phyloP scores from a whole-genome alignment of 2,329 filamentous ascomycete genomes.

The Monilinia vaccinii-corymbosi region DNA sequence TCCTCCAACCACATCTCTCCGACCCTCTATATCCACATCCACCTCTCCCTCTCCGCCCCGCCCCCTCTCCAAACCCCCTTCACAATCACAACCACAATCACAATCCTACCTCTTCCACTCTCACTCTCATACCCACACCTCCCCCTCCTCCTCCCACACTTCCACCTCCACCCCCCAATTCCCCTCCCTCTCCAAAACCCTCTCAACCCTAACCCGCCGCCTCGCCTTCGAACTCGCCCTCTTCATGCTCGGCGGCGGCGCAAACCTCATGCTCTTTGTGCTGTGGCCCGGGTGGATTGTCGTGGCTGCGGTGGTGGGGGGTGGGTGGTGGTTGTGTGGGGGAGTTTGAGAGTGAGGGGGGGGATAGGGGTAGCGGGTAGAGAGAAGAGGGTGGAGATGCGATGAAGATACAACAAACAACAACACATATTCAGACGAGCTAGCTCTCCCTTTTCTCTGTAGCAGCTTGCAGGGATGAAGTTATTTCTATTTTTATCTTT shows the following conservation, averaged over 20 bases:
- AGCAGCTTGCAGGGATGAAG: too few species aligned
- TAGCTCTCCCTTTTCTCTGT: too few species aligned
- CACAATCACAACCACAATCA: constrained; percentile 18
- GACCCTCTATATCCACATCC: background rate
- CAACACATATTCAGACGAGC: too few species aligned
- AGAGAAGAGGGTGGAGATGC: too few species aligned
- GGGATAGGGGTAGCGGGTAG: too few species aligned
- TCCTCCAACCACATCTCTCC: background rate
- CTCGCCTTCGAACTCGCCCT: constrained; percentile 24
- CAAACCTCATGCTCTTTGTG: constrained; percentile 21
- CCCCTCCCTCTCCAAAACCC: constrained; percentile 5
- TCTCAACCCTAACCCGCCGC: constrained; percentile 9
- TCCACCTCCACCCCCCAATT: constrained; percentile 18
- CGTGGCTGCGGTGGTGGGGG: constrained; percentile 6
- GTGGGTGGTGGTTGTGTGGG: background rate
- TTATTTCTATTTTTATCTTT: too few species aligned
- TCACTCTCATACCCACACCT: constrained; percentile 8
- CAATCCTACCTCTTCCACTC: constrained; percentile 10
- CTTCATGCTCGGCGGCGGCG: constrained; percentile 26
- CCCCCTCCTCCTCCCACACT: constrained; percentile 8
- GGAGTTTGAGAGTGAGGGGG: background rate
- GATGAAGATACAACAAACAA: too few species aligned
- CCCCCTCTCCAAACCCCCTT: constrained; percentile 15
- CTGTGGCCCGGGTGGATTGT: constrained; percentile 30
- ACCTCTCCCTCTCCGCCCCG: constrained; percentile 6